Evolutionary conservation across 805 yeast species (phyloP).

Genomic region (Yamadazyma tumulicola): DNA sequence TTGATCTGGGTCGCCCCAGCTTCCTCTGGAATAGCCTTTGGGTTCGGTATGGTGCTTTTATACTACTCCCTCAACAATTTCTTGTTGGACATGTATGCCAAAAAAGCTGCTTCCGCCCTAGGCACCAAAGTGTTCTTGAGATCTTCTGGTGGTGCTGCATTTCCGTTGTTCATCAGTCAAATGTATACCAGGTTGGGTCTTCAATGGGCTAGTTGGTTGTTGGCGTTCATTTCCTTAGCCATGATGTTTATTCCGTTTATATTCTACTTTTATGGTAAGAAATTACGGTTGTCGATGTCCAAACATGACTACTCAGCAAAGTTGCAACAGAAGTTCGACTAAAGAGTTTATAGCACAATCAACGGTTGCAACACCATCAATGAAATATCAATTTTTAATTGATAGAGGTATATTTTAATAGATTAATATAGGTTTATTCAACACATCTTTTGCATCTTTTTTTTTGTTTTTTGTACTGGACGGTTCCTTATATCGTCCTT

Average conservation of each 20-base stretch:
- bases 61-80: slow-evolving; percentile 67
- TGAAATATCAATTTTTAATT: too few relatives aligned
- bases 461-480: too few relatives aligned
- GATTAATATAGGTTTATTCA: neutral
- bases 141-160: slow-evolving; percentile 83
- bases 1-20: slow-evolving; percentile 68
- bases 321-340: slow-evolving; percentile 2
- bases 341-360: too few relatives aligned
- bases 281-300: slow-evolving; percentile 60
- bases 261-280: slow-evolving; percentile 65
- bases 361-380: too few relatives aligned
- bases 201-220: slow-evolving; percentile 77
- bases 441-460: too few relatives aligned
- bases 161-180: slow-evolving; percentile 77
- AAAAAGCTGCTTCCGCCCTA: slow-evolving; percentile 75
- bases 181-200: slow-evolving; percentile 73
- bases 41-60: slow-evolving; percentile 59
- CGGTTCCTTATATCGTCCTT: too few relatives aligned
- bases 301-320: slow-evolving; percentile 54
- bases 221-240: slow-evolving; percentile 73
- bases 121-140: slow-evolving; percentile 80
- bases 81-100: slow-evolving; percentile 85
- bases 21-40: slow-evolving; percentile 55
- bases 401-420: neutral
- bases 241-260: slow-evolving; percentile 72